phyloP scores from a whole-genome alignment of 2,329 filamentous ascomycete species.

The Colletotrichum trifolii region DNA sequence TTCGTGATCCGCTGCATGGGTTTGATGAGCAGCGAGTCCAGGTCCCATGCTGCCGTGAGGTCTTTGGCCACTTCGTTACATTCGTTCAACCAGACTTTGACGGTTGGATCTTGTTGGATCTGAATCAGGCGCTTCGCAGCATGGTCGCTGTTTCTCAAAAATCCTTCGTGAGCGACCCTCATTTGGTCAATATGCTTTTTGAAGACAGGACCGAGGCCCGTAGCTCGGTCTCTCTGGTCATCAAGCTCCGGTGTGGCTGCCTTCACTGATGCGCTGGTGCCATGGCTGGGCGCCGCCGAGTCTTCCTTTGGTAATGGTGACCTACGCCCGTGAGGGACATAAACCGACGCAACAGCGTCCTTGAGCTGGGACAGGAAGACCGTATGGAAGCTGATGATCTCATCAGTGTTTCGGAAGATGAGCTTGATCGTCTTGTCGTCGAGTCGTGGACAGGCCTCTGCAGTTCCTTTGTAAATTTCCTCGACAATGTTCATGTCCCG shows the following conservation, averaged over 20 bases:
- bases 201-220: slow-evolving; percentile 65
- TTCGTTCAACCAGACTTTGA: slow-evolving; percentile 88
- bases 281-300: slow-evolving; percentile 53
- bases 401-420: slow-evolving; percentile 92
- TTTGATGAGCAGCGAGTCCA: slow-evolving; percentile 97
- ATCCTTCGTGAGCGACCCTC: slow-evolving; percentile 70
- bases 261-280: slow-evolving; percentile 45
- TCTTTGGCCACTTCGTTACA: slow-evolving; percentile 94
- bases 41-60: slow-evolving; percentile 91
- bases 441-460: slow-evolving; percentile 82
- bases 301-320: slow-evolving; percentile 55
- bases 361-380: slow-evolving; percentile 84
- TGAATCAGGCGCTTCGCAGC: slow-evolving; percentile 71
- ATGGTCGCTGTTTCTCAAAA: slow-evolving; percentile 71
- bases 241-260: slow-evolving; percentile 54
- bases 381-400: slow-evolving; percentile 89
- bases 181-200: slow-evolving; percentile 68
- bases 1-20: slow-evolving; percentile 95
- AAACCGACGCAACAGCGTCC: slow-evolving; percentile 81
- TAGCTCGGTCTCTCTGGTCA: slow-evolving; percentile 64
- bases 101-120: slow-evolving; percentile 72
- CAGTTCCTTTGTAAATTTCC: slow-evolving; percentile 97
- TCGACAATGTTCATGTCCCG: slow-evolving; percentile 97
- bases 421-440: slow-evolving; percentile 86
- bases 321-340: slow-evolving; percentile 70